Evolutionary conservation across 73 alveolate genomes (phyloP).

Genomic region (Symbiodinium pilosum): DNA sequence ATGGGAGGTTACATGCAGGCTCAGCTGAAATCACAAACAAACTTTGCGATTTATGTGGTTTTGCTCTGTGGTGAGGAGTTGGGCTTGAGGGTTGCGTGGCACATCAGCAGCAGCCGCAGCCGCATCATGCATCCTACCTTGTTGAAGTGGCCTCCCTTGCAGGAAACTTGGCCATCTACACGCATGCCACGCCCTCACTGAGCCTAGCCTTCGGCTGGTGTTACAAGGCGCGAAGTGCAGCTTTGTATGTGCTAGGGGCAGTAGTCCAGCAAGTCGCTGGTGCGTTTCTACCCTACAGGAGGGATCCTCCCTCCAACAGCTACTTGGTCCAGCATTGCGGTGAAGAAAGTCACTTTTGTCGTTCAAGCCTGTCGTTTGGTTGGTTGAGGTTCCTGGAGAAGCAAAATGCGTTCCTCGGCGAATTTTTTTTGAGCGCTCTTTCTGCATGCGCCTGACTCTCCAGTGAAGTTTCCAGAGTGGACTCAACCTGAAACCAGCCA

Average conservation of each 20-base stretch:
- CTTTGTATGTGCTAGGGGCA: neutral
- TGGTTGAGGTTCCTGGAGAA: neutral
- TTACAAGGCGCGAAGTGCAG: neutral
- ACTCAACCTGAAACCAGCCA: too few relatives aligned
- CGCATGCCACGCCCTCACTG: conserved; percentile 5
- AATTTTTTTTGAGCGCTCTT: neutral
- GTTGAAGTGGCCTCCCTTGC: too few relatives aligned
- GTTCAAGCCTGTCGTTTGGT: too few relatives aligned
- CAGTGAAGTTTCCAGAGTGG: neutral
- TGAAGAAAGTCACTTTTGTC: too few relatives aligned
- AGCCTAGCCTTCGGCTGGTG: neutral
- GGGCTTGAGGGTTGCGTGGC: too few relatives aligned
- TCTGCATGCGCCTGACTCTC: neutral
- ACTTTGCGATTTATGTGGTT: too few relatives aligned
- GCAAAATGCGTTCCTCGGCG: neutral
- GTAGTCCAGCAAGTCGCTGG: neutral
- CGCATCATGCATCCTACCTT: too few relatives aligned
- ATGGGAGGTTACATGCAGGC: too few relatives aligned
- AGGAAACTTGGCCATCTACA: neutral
- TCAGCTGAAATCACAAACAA: too few relatives aligned
- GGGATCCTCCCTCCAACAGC: neutral
- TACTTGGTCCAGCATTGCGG: too few relatives aligned
- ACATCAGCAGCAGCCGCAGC: too few relatives aligned
- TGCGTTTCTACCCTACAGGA: neutral
- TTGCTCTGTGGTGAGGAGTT: too few relatives aligned